These are phyloP conservation scores for Neoboletus magnificus DNA, from an alignment of 768 basidiomycete genomes.

Conservation along the genomic window DNA sequence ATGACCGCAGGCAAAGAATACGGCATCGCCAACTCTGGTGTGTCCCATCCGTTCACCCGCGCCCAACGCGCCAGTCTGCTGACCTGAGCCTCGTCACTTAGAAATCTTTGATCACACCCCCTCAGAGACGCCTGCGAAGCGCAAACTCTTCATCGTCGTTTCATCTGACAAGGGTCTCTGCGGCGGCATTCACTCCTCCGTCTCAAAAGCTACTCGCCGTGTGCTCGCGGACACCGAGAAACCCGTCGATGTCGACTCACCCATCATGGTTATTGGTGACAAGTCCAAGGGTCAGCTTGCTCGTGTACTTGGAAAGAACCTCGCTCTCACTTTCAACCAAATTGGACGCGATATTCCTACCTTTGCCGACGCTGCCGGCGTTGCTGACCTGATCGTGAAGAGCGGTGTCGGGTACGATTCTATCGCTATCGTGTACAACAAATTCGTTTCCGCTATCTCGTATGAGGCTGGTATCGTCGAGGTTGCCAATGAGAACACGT, in stretches of 20 bases:
- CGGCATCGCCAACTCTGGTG: slow-evolving; percentile 88
- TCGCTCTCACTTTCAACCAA: slow-evolving; percentile 91
- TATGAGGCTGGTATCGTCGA: slow-evolving; percentile 78
- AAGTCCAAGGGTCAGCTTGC: slow-evolving; percentile 93
- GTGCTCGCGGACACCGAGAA: slow-evolving; percentile 53
- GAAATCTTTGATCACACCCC: slow-evolving; percentile 85
- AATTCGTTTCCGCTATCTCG: slow-evolving; percentile 84
- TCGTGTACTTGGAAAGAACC: slow-evolving; percentile 59
- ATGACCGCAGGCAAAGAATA: slow-evolving; percentile 91
- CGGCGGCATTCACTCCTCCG: slow-evolving; percentile 98
- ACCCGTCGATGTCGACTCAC: slow-evolving; percentile 54
- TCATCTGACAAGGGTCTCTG: slow-evolving; percentile 99
- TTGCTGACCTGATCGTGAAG: slow-evolving; percentile 89
- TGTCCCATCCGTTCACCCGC: slow-evolving; percentile 9
- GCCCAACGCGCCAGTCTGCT: background rate
- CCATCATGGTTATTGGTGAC: slow-evolving; percentile 90
- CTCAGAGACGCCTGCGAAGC: slow-evolving; percentile 63
- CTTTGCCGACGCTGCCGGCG: slow-evolving; percentile 91
- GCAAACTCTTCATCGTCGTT: slow-evolving; percentile 88
- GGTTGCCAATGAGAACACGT: slow-evolving; percentile 76
- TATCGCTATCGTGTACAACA: slow-evolving; percentile 77
- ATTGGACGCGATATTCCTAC: slow-evolving; percentile 97
- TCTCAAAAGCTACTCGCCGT: slow-evolving; percentile 83
- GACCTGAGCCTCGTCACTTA: slow-evolving; percentile 31
- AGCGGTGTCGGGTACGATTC: slow-evolving; percentile 85